Evolutionary conservation across 192 early-diverging fungal species (phyloP).

Genomic region (Coemansia reversa): DNA sequence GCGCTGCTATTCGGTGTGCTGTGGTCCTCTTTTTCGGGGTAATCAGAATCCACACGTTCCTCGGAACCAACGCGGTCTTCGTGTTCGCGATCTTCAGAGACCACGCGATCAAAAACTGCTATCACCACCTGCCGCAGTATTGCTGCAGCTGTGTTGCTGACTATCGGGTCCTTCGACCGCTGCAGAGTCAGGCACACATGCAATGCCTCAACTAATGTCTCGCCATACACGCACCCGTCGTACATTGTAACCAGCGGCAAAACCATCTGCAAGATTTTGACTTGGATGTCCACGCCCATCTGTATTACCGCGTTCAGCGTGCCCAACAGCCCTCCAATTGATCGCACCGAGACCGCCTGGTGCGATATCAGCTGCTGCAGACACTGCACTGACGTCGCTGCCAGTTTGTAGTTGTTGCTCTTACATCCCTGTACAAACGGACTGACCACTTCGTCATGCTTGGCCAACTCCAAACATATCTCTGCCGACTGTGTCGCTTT

Average conservation of each 20-base stretch:
- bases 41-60: background rate
- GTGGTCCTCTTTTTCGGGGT: background rate
- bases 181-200: constrained; percentile 81
- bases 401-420: constrained; percentile 77
- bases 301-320: constrained; percentile 69
- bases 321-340: constrained; percentile 64
- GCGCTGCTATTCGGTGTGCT: background rate
- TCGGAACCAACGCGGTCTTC: background rate
- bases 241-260: constrained; percentile 87
- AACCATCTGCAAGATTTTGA: constrained; percentile 91
- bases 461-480: constrained; percentile 64
- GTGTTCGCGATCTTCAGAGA: constrained; percentile 18
- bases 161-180: constrained; percentile 66
- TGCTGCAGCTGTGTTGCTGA: constrained; percentile 48
- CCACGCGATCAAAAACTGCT: constrained; percentile 55
- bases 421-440: constrained; percentile 88
- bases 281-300: constrained; percentile 79
- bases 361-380: constrained; percentile 60
- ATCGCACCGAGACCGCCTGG: constrained; percentile 36
- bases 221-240: constrained; percentile 67
- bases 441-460: constrained; percentile 72
- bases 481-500: constrained; percentile 34
- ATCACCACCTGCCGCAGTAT: constrained; percentile 51
- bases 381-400: constrained; percentile 79
- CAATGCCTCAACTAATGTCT: constrained; percentile 80